Conservation (phyloP, 2,329 filamentous ascomycete species). For the Magnaporthiopsis rhizophila region DNA sequence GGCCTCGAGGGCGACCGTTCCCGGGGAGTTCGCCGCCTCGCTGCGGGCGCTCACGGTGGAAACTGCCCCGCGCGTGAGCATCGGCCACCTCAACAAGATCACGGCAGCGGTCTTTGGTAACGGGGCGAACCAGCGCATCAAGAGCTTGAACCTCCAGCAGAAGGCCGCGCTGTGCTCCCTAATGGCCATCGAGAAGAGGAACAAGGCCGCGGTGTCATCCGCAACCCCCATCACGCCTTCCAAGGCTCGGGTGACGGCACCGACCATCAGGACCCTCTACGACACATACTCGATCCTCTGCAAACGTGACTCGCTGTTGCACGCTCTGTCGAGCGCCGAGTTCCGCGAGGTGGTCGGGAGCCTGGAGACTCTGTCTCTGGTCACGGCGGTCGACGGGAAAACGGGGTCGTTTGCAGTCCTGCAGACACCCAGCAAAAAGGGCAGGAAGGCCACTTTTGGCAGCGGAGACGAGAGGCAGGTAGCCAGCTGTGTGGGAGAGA, state of each 20-base stretch:
- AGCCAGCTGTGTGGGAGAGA: constrained; percentile 71
- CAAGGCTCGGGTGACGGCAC: constrained; percentile 54
- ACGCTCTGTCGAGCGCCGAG: constrained; percentile 82
- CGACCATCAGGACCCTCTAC: constrained; percentile 77
- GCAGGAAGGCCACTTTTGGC: constrained; percentile 46
- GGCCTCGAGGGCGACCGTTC: constrained; percentile 20
- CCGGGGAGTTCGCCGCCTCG: constrained; percentile 41
- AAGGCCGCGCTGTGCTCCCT: constrained; percentile 90
- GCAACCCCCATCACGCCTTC: constrained; percentile 24
- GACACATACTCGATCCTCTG: constrained; percentile 78
- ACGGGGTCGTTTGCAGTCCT: constrained; percentile 56
- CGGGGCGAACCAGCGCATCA: constrained; percentile 74
- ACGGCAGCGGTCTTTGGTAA: constrained; percentile 87
- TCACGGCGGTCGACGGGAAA: constrained; percentile 63
- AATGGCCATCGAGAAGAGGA: constrained; percentile 75
- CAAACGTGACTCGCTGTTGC: constrained; percentile 78
- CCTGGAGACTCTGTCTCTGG: constrained; percentile 77
- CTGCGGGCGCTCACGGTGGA: constrained; percentile 59
- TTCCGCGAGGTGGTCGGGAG: constrained; percentile 90
- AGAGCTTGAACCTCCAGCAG: constrained; percentile 87
- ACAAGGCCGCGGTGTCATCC: constrained; percentile 37
- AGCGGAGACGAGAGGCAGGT: constrained; percentile 68
- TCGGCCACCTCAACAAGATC: constrained; percentile 85
- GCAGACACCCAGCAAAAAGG: constrained; percentile 65
- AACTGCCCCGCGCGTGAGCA: constrained; percentile 80